Evolutionary conservation across 2,329 filamentous ascomycete genomes (phyloP).

Genomic region (Epichloe sylvatica): DNA sequence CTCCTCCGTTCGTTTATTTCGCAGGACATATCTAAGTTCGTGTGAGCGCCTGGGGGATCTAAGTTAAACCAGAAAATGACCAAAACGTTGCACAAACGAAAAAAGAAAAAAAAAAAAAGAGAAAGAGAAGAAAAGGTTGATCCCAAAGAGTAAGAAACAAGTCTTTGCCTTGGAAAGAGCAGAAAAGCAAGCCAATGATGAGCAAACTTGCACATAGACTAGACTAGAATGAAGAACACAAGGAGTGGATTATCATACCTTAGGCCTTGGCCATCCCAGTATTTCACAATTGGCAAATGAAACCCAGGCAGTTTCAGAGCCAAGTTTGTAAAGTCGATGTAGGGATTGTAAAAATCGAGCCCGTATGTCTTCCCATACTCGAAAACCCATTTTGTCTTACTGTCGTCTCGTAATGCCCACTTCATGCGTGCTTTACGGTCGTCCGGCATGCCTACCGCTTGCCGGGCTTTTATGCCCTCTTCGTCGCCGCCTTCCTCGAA

Average conservation of each 20-base stretch:
- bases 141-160: neutral
- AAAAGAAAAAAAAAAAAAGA: neutral
- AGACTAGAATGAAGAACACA: neutral
- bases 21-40: conserved; percentile 80
- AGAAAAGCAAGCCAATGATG: neutral
- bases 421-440: conserved; percentile 41
- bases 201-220: conserved; percentile 2
- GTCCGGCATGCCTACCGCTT: conserved; percentile 35
- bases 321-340: conserved; percentile 70
- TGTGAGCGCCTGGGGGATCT: conserved; percentile 51
- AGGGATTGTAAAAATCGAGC: conserved; percentile 74
- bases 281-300: conserved; percentile 56
- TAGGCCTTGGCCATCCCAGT: conserved; percentile 67
- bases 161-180: neutral
- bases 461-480: conserved; percentile 32
- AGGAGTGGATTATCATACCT: conserved; percentile 37
- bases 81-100: neutral
- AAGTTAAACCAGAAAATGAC: conserved; percentile 8
- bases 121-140: conserved; percentile 1
- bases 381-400: conserved; percentile 40
- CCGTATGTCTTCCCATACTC: conserved; percentile 38
- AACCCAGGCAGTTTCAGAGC: conserved; percentile 60
- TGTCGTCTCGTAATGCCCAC: conserved; percentile 38
- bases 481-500: conserved; percentile 55
- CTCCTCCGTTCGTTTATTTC: conserved; percentile 59